Evolutionary conservation across 768 basidiomycete genomes (phyloP).

Genomic region (Jaapia argillacea): DNA sequence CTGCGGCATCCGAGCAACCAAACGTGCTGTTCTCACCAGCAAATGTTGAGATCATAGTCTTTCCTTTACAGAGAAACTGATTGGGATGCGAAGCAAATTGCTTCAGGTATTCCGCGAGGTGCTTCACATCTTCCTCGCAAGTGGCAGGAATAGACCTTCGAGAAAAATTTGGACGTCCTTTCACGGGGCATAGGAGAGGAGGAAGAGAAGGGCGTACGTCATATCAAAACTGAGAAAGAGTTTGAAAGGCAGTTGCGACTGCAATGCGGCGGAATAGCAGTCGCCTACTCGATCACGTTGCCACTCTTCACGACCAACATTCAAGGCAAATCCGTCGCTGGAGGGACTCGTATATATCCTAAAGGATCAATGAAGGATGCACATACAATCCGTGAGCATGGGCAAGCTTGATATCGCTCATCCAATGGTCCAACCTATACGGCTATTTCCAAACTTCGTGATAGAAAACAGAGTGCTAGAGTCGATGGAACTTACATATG

Average conservation of each 20-base stretch:
- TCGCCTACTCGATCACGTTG: slow-evolving; percentile 11
- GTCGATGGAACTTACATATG: slow-evolving; percentile 14
- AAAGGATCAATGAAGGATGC: neutral
- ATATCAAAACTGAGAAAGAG: slow-evolving; percentile 29
- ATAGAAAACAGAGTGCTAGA: neutral
- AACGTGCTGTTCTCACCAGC: slow-evolving; percentile 26
- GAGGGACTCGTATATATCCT: neutral
- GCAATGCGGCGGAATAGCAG: slow-evolving; percentile 41
- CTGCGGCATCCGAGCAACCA: slow-evolving; percentile 13
- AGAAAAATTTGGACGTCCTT: no score
- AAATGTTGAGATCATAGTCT: slow-evolving; percentile 26
- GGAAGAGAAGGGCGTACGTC: slow-evolving; percentile 18
- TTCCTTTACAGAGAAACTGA: slow-evolving; percentile 19
- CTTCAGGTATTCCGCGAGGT: slow-evolving; percentile 17
- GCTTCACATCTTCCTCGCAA: slow-evolving; percentile 8
- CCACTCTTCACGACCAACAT: slow-evolving; percentile 17
- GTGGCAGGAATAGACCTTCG: slow-evolving; percentile 23
- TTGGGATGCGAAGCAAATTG: slow-evolving; percentile 19
- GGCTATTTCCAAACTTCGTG: slow-evolving; percentile 11
- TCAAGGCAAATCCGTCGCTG: slow-evolving; percentile 16
- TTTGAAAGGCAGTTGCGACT: slow-evolving; percentile 24
- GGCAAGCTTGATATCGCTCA: slow-evolving; percentile 20
- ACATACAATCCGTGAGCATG: slow-evolving; percentile 15
- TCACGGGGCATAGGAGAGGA: no score
- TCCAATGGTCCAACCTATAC: slow-evolving; percentile 20